A percentile compares a stretch with the other conserved stretches of the same genome.
These are phyloP conservation scores for Candida albicans DNA, from an alignment of 1,139 yeast genomes.

Conservation along the genomic window DNA sequence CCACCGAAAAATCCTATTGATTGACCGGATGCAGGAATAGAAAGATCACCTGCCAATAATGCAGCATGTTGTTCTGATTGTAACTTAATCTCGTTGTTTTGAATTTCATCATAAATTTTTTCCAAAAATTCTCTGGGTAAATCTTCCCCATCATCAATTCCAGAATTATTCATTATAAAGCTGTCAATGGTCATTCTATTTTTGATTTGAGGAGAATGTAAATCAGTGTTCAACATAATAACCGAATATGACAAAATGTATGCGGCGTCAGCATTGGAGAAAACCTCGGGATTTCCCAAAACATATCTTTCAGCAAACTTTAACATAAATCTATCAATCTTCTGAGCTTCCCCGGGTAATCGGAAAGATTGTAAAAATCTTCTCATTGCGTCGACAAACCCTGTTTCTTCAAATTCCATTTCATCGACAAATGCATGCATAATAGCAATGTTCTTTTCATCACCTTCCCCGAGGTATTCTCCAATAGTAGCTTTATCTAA, in stretches of 20 bases:
- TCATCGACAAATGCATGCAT: constrained; percentile 94
- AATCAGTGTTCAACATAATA: constrained; percentile 90
- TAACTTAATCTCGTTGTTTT: constrained; percentile 78
- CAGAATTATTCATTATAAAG: constrained; percentile 80
- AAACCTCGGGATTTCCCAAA: constrained; percentile 80
- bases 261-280: constrained; percentile 92
- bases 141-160: constrained; percentile 91
- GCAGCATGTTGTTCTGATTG: constrained; percentile 96
- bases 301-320: constrained; percentile 93
- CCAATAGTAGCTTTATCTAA: constrained; percentile 85
- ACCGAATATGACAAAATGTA: constrained; percentile 91
- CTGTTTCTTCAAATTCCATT: constrained; percentile 69
- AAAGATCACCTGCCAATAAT: constrained; percentile 62
- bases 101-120: constrained; percentile 74
- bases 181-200: constrained; percentile 86
- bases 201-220: constrained; percentile 84
- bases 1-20: constrained; percentile 71
- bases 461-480: constrained; percentile 90
- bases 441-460: constrained; percentile 69
- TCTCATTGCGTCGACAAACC: constrained; percentile 86
- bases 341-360: constrained; percentile 97
- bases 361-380: constrained; percentile 82
- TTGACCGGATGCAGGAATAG: constrained; percentile 31
- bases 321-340: constrained; percentile 93
- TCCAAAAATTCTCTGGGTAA: constrained; percentile 72